Evolutionary conservation across 345 rosid genomes (phyloP).

Genomic region (Cochlearia excelsa): DNA sequence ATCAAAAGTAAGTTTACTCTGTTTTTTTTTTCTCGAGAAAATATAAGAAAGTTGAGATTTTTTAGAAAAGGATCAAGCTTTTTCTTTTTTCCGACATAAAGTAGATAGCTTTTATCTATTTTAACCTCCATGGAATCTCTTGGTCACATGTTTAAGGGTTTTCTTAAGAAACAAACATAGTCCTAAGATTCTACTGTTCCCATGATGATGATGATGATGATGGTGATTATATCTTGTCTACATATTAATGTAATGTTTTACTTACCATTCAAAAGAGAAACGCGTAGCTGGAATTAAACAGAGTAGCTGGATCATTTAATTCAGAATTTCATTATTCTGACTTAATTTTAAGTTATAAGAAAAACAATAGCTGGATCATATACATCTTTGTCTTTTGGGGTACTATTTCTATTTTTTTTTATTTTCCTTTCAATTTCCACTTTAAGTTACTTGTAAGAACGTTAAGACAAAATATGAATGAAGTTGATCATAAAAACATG

Average conservation of each 20-base stretch:
- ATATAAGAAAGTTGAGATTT: neutral
- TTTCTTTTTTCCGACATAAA: conserved; percentile 22
- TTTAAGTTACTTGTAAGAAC: conserved; percentile 1
- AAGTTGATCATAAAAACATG: neutral
- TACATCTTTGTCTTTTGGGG: conserved; percentile 11
- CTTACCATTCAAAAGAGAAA: neutral
- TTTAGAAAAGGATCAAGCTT: conserved; percentile 3
- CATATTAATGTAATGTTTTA: too few relatives aligned
- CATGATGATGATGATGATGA: conserved; percentile 10
- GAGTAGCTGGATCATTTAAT: conserved; percentile 31
- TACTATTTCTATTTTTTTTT: neutral
- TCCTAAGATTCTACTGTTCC: neutral
- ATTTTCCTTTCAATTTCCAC: conserved; percentile 9
- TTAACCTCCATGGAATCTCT: conserved; percentile 3
- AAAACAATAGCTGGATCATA: neutral
- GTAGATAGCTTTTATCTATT: neutral
- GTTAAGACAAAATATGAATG: neutral
- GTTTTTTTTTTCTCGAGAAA: conserved; percentile 16
- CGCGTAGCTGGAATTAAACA: conserved; percentile 15
- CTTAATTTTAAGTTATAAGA: neutral
- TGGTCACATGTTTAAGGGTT: conserved; percentile 10
- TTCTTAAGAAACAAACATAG: conserved; percentile 2
- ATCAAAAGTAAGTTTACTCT: conserved; percentile 57
- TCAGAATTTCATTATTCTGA: conserved; percentile 14
- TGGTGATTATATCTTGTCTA: too few relatives aligned